Evolutionary conservation across 495 filamentous ascomycete genomes (phyloP).

Genomic region (Penicillium angulare): DNA sequence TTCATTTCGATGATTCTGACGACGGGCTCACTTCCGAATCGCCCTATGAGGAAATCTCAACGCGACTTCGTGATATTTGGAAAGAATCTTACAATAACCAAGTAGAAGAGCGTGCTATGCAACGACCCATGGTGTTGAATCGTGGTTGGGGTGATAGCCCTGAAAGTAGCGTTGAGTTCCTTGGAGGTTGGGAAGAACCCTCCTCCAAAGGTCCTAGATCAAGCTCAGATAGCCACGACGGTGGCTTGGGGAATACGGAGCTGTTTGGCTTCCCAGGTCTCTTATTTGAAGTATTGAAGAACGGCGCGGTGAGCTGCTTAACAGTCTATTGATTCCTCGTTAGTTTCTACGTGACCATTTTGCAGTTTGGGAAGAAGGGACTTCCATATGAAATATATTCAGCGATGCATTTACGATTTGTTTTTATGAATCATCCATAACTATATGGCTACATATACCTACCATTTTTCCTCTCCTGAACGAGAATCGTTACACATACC

Average conservation of each 20-base stretch:
- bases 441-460: too few relatives aligned
- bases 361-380: not conserved
- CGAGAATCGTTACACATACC: too few relatives aligned
- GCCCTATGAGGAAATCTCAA: conserved; percentile 66
- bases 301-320: conserved; percentile 80
- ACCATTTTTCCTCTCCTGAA: too few relatives aligned
- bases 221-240: conserved; percentile 51
- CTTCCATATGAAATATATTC: not conserved
- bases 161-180: conserved; percentile 82
- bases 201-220: conserved; percentile 42
- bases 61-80: conserved; percentile 68
- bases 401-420: too few relatives aligned
- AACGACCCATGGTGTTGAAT: conserved; percentile 83
- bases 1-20: conserved; percentile 49
- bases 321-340: conserved; percentile 68
- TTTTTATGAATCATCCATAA: too few relatives aligned
- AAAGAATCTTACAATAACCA: conserved; percentile 60
- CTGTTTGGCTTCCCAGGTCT: conserved; percentile 92
- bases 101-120: conserved; percentile 60
- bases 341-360: not conserved
- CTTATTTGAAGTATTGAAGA: conserved; percentile 94
- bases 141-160: conserved; percentile 90
- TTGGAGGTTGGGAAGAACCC: conserved; percentile 88
- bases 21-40: conserved; percentile 69
- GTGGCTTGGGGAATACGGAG: conserved; percentile 71